Conservation (phyloP, 371 early-diverging fungal genomes). For the Zychaea mexicana region DNA sequence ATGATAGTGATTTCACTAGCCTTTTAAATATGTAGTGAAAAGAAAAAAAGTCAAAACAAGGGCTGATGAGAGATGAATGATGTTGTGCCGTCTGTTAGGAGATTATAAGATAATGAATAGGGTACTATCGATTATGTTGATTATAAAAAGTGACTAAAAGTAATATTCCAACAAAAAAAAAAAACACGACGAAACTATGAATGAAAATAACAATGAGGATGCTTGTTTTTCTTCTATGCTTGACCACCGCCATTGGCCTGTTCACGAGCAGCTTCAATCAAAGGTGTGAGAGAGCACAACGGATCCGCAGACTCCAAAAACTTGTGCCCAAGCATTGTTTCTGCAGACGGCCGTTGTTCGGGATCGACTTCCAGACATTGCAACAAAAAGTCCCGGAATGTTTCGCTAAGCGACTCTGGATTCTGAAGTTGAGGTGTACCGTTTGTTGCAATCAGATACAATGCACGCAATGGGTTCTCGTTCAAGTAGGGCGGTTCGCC, state of each 20-base stretch:
- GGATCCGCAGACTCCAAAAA: constrained; percentile 88
- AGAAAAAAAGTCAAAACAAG: no score
- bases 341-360: constrained; percentile 32
- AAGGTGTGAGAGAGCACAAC: constrained; percentile 79
- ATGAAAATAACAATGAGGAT: background rate
- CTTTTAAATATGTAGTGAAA: no score
- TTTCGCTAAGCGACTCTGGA: constrained; percentile 68
- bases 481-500: constrained; percentile 90
- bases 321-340: constrained; percentile 63
- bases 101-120: no score
- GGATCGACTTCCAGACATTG: constrained; percentile 73
- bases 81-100: no score
- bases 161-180: no score
- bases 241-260: background rate
- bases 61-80: no score
- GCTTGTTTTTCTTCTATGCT: no score
- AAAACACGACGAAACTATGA: no score
- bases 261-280: constrained; percentile 75
- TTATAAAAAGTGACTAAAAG: no score
- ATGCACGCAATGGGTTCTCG: constrained; percentile 79
- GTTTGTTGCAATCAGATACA: constrained; percentile 88
- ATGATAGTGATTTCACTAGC: no score
- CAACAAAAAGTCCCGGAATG: constrained; percentile 73
- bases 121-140: no score
- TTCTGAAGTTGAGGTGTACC: constrained; percentile 84